A percentile compares a stretch with the other conserved stretches of the same genome.
These are phyloP conservation scores for Candida glucosophila DNA, from an alignment of 1,139 yeast genomes.

Conservation along the genomic window DNA sequence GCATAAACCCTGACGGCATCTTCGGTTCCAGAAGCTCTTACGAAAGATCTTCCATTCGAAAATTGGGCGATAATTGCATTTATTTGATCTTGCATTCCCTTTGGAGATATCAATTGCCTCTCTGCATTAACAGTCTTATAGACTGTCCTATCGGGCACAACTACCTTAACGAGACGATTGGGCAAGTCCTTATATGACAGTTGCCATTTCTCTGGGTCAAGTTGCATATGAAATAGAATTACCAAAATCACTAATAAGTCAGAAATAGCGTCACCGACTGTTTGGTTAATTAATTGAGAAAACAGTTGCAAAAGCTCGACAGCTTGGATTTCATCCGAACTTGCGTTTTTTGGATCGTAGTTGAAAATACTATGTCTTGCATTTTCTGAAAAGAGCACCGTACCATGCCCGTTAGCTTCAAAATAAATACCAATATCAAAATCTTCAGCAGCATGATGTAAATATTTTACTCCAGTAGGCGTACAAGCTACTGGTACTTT, in stretches of 20 bases:
- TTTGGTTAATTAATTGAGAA: slow-evolving; percentile 76
- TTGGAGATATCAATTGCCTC: slow-evolving; percentile 67
- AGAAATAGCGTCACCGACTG: slow-evolving; percentile 95
- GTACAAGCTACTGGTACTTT: slow-evolving; percentile 80
- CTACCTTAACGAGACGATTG: slow-evolving; percentile 69
- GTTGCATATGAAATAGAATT: slow-evolving; percentile 47
- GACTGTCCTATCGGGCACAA: slow-evolving; percentile 70
- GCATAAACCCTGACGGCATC: slow-evolving; percentile 95
- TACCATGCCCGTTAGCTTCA: slow-evolving; percentile 99
- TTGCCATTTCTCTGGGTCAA: slow-evolving; percentile 68
- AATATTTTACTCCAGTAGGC: slow-evolving; percentile 92
- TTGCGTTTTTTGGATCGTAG: slow-evolving; percentile 12
- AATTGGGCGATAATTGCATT: slow-evolving; percentile 55
- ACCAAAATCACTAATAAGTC: slow-evolving; percentile 74
- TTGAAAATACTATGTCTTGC: slow-evolving; percentile 32
- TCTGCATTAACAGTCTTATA: slow-evolving; percentile 91
- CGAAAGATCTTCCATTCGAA: slow-evolving; percentile 73
- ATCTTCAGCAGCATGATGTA: slow-evolving; percentile 79
- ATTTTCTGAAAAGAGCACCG: slow-evolving; percentile 69
- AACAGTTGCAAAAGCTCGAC: slow-evolving; percentile 47
- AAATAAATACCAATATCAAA: slow-evolving; percentile 91
- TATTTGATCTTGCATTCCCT: slow-evolving; percentile 66
- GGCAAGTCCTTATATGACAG: slow-evolving; percentile 75
- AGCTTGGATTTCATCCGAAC: slow-evolving; percentile 28
- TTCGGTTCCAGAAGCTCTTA: slow-evolving; percentile 96